phyloP scores from a whole-genome alignment of 805 yeast genomes.

The Kluyveromyces wickerhamii region DNA sequence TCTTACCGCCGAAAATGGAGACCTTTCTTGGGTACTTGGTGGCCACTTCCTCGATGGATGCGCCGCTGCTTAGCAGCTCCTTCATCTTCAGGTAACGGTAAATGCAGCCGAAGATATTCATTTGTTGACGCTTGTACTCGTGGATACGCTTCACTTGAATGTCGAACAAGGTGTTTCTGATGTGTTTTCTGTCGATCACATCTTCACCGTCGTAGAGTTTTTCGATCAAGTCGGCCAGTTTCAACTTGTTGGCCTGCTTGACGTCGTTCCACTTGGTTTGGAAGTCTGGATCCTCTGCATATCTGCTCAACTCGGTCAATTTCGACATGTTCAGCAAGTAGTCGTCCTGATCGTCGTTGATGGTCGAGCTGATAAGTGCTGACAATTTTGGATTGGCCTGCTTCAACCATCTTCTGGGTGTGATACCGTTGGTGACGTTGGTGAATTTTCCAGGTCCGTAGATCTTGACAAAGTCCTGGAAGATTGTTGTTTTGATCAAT shows the following conservation, averaged over 20 bases:
- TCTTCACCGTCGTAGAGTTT: conserved; percentile 44
- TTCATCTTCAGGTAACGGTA: conserved; percentile 74
- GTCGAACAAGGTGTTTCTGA: conserved; percentile 68
- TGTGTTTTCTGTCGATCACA: conserved; percentile 48
- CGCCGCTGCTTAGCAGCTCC: conserved; percentile 30
- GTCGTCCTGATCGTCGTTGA: conserved; percentile 52
- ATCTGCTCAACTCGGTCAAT: conserved; percentile 60
- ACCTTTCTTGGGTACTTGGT: conserved; percentile 64
- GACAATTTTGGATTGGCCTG: conserved; percentile 86
- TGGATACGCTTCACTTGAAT: conserved; percentile 92
- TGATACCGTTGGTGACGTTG: conserved; percentile 90
- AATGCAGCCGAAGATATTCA: conserved; percentile 85
- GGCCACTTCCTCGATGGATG: conserved; percentile 54
- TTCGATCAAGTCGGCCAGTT: conserved; percentile 61
- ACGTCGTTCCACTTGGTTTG: conserved; percentile 61
- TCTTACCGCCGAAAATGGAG: conserved; percentile 84
- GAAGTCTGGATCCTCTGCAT: conserved; percentile 61
- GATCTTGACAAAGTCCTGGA: conserved; percentile 78
- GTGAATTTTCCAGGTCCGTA: conserved; percentile 80
- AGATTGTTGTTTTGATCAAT: conserved; percentile 79
- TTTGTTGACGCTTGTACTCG: conserved; percentile 92
- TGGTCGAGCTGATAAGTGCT: conserved; percentile 59
- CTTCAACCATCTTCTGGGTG: conserved; percentile 93
- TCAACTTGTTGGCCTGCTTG: conserved; percentile 60
- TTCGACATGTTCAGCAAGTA: conserved; percentile 60